Evolutionary conservation across 129 eudicot genomes (phyloP), one percentile per base, ranked within the genome.

Genomic region (Arctium minus): DNA sequence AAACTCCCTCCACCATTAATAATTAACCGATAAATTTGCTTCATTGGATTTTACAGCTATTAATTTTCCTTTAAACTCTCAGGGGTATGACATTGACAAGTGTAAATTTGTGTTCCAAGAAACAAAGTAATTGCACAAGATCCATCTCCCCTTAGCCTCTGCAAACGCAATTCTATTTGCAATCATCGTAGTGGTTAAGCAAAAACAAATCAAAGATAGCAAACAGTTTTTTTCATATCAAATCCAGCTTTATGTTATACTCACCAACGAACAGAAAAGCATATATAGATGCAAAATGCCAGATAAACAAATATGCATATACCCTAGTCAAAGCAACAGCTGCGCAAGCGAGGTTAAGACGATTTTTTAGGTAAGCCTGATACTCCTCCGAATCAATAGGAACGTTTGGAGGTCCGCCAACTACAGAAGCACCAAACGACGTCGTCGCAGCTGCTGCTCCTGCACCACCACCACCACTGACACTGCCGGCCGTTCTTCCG

Each of bases 281-380:
- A 77, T 12, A 0, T 11, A 77, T 50, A 39, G 37, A 68, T 12
- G 7, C 27, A 78, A 30, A 12, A 27, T 3, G 29, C 65, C 29
- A 81, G 35, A 74, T 2, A 13, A 79, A 80, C 1, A 53, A 36
- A 73, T 0, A 22, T 5, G 68, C 31, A 48, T 30, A 5, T 86
- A 96, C 99, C 96, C 99, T 84, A 29, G 98, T 89, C 92, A 91
- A 90, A 65, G 99, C 99, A 78, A 96, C 96, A 82, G 99, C 99
- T 27, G 97, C 97, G 62, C 99, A 96, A 13, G 99, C 99, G 84
- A 96, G 88, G 83, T 93, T 87, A 67, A 96, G 97, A 2, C 89
- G 91, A 65, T 87, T 89, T 74, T 90, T 90, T 8, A 96, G 90
- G 73, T 84, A 91, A 3, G 91, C 94, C 87, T 93, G 98, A 53